These are phyloP conservation scores for Pontederia paniculata DNA, from an alignment of 176 grass and related monocot genomes.

Conservation along the genomic window DNA sequence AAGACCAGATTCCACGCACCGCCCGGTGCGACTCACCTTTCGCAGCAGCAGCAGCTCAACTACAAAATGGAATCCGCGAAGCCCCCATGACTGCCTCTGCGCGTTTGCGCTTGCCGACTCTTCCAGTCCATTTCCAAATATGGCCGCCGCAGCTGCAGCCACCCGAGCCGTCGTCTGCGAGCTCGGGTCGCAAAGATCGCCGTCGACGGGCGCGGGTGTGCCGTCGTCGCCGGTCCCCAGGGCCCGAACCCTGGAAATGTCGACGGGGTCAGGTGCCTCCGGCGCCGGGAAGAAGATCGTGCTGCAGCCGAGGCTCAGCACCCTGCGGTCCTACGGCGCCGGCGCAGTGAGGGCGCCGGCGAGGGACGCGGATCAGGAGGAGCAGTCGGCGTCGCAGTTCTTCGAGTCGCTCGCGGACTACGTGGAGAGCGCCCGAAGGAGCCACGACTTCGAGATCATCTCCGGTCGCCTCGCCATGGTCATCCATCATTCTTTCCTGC, in stretches of 20 bases:
- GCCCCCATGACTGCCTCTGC: too few relatives aligned
- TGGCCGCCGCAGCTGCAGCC: conserved; percentile 15
- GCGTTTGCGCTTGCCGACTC: too few relatives aligned
- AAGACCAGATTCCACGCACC: conserved; percentile 21
- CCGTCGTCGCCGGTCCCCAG: background rate
- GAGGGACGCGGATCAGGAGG: conserved; percentile 1
- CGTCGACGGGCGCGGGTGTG: too few relatives aligned
- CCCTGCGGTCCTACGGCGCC: conserved; percentile 70
- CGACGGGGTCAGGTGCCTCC: background rate
- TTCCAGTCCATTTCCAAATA: background rate
- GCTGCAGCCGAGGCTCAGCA: conserved; percentile 85
- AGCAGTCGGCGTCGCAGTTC: conserved; percentile 34
- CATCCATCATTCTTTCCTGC: background rate
- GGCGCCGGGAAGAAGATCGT: conserved; percentile 36
- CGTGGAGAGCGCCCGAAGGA: conserved; percentile 90
- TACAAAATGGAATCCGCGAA: too few relatives aligned
- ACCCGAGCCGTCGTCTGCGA: conserved; percentile 55
- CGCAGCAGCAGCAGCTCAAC: too few relatives aligned
- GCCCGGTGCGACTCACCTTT: background rate
- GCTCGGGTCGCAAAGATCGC: conserved; percentile 30
- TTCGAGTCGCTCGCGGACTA: conserved; percentile 85
- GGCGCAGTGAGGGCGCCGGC: conserved; percentile 22
- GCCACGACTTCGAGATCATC: conserved; percentile 87
- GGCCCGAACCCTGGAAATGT: conserved; percentile 3
- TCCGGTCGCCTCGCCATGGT: conserved; percentile 97